Evolutionary conservation across 2,329 filamentous ascomycete genomes (phyloP), one percentile per base, ranked within the genome.

Genomic region (Penicillium olsonii): DNA sequence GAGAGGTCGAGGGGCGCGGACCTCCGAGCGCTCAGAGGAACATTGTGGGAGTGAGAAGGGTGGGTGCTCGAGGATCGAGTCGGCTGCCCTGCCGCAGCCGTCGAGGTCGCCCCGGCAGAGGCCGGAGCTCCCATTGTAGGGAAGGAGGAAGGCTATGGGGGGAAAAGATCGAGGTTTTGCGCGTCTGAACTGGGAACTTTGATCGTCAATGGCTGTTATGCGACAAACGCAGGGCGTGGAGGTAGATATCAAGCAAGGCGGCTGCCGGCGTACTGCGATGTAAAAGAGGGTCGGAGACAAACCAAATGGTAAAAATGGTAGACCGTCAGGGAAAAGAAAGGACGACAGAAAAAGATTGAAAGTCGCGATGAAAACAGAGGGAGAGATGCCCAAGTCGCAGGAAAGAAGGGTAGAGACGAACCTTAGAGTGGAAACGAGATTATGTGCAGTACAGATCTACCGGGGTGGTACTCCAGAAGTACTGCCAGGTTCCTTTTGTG

Each of bases 1-100:
- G 84, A 84, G 61, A 97, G 76, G 64, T 97, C 92, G 53, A 99
- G 78, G 39, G 90, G 84, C 50, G 79, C 76, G 34, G 84, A 82
- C 62, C 82, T 78, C 59, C 84, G 80, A 64, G 82, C 82, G 72
- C 84, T 87, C 65, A 87, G 74, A 42, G 84, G 84, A 27, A 82
- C 79, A 66, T 75, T 75, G 59, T 72, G 71, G 34, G 72, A 68
- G 65, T 76, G 73, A 53, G 69, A 72, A 43, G 72, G 69, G 54
- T 72, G 69, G 31, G 69, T 70, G 57, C 69, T 74, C 52, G 73
- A 70, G 35, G 68, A 68, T 44, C 73, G 71, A 59, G 68, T 64
- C 44, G 69, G 65, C 45, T 65, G 66, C 22, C 37, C 18, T 45
- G 35, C 57, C 64, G 59, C 52, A 57, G 64, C 61, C 57, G 62